phyloP scores from a whole-genome alignment of 2,329 filamentous ascomycete species.

The Penicillium sp. region DNA sequence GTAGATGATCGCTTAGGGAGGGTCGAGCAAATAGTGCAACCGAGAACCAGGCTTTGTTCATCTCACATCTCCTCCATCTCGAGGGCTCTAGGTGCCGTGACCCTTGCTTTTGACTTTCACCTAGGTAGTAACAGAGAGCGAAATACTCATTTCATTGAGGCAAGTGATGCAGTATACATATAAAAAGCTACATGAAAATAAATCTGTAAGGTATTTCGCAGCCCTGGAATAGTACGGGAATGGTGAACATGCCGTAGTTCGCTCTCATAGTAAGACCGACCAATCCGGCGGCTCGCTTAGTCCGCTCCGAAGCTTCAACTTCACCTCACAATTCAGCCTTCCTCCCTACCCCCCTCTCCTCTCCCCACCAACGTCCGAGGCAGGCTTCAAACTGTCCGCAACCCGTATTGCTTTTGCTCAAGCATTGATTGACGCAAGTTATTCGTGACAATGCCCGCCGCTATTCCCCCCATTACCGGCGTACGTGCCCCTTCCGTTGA shows the following conservation, averaged over 20 bases:
- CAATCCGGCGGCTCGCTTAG: constrained; percentile 40
- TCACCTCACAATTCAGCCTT: constrained; percentile 26
- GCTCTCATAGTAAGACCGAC: constrained; percentile 11
- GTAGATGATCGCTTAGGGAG: background rate
- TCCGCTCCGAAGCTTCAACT: constrained; percentile 37
- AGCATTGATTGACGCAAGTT: constrained; percentile 14
- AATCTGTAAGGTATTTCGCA: background rate
- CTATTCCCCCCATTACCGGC: constrained; percentile 47
- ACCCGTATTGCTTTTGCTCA: background rate
- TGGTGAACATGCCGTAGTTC: constrained; percentile 2
- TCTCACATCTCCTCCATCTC: background rate
- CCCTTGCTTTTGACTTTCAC: background rate
- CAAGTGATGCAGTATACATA: background rate
- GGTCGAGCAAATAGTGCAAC: background rate
- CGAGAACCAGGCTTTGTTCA: background rate
- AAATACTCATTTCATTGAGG: background rate
- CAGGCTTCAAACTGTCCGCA: constrained; percentile 22
- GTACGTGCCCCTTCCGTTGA: constrained; percentile 35
- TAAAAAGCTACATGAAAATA: background rate
- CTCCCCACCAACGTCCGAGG: constrained; percentile 21
- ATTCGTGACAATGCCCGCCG: constrained; percentile 38
- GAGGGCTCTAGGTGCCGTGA: background rate
- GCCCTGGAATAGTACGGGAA: background rate
- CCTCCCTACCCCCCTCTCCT: constrained; percentile 19
- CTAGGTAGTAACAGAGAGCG: background rate